Percentiles rank a stretch among this genome's conserved stretches.
These are phyloP conservation scores for Croton setiger DNA, from an alignment of 441 rosid species.

Conservation along the genomic window DNA sequence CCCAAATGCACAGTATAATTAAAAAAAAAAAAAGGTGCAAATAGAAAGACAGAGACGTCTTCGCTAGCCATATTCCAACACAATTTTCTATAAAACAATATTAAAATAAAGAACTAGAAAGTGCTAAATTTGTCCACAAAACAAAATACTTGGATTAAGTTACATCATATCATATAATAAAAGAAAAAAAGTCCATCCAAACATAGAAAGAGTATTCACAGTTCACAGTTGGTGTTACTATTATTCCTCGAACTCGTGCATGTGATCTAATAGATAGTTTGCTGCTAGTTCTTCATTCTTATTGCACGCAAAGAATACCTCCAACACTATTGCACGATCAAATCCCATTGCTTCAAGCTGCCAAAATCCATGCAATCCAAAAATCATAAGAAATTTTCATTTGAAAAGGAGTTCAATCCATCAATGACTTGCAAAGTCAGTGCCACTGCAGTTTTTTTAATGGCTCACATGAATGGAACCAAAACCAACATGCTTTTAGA, in stretches of 20 bases:
- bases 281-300: conserved; percentile 96
- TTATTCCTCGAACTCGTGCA: conserved; percentile 77
- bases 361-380: background rate
- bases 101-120: conserved; percentile 2
- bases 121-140: conserved; percentile 6
- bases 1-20: no score
- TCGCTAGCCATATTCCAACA: background rate
- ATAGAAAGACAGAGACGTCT: no score
- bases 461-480: background rate
- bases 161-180: no score
- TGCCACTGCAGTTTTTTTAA: no score
- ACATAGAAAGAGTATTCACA: conserved; percentile 8
- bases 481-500: background rate
- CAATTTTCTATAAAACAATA: conserved; percentile 7
- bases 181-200: conserved; percentile 14
- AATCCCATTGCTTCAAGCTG: conserved; percentile 98
- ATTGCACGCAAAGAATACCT: conserved; percentile 94
- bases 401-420: no score
- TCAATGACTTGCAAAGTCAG: background rate
- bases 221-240: background rate
- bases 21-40: no score
- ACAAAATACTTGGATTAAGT: conserved; percentile 12
- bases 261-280: conserved; percentile 90
- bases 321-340: conserved; percentile 69
- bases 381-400: conserved; percentile 18